Evolutionary conservation across 192 early-diverging fungal species (phyloP), one percentile per base, ranked within the genome.

Genomic region (Endogone sp.): DNA sequence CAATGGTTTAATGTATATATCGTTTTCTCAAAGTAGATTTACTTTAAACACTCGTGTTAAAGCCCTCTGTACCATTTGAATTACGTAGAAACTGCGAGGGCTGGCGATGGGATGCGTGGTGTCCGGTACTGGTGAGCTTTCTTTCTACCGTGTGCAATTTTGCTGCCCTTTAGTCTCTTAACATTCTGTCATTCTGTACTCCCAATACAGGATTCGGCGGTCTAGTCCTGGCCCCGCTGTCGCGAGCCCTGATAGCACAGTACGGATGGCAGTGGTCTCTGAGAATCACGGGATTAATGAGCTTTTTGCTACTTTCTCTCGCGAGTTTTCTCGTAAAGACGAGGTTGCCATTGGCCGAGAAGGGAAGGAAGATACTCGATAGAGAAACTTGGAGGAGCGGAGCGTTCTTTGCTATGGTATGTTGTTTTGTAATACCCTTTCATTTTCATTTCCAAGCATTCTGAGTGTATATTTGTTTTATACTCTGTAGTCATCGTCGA

Each of bases 201-300:
- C 68, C 79, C 31, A 77, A 77, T 30, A 73, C 70, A 29, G 82
- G 82, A 0, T 62, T 81, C 21, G 82, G 82, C 29, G 79, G 79
- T 2, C 64, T 83, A 25, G 74, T 71, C 70, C 31, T 82, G 56
- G 73, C 79, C 2, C 81, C 79, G 0, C 70, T 82, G 1, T 79
- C 79, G 8, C 63, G 71, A 61, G 62, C 63, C 20, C 77, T 83
- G 73, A 71, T 83, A 4, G 32, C 60, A 8, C 58, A 29, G 11
- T 56, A 81, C 25, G 82, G 79, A n/a, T 76, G 75, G 4, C 68
- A 28, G 30, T 78, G 79, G 79, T 62, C 82, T 2, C 75, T 83
- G 20, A 78, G 82, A 25, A 74, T 83, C 2, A 76, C 75, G 10
- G 82, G 71, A 0, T 73, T 76, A 25, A 69, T 75, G 8, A 67